Conservation (phyloP, 768 basidiomycete genomes). For the Mycena filopes region DNA sequence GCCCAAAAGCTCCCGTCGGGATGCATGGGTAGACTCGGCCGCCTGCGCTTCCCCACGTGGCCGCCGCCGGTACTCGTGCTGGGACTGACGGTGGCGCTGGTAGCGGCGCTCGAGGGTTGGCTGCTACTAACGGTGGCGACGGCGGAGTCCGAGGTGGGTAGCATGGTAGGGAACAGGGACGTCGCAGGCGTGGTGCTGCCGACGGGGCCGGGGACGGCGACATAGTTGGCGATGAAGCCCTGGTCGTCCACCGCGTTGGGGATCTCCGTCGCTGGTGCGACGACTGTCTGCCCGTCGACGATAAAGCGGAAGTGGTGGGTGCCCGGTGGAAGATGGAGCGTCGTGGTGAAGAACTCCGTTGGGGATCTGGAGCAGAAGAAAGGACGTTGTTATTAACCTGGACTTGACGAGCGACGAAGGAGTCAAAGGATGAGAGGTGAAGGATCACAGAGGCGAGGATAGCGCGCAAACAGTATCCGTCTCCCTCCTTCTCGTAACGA, state of each 20-base stretch:
- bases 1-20: slow-evolving; percentile 35
- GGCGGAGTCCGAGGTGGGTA: slow-evolving; percentile 48
- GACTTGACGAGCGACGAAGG: not conserved
- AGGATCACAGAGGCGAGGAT: not conserved
- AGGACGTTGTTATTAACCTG: slow-evolving; percentile 1
- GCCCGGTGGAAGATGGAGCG: slow-evolving; percentile 78
- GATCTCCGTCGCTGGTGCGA: slow-evolving; percentile 66
- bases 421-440: not conserved
- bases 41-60: not conserved
- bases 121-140: slow-evolving; percentile 32
- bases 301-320: slow-evolving; percentile 96
- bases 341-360: slow-evolving; percentile 37
- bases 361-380: slow-evolving; percentile 15
- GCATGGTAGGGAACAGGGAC: slow-evolving; percentile 24
- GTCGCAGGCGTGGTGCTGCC: slow-evolving; percentile 33
- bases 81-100: slow-evolving; percentile 28
- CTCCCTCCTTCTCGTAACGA: slow-evolving; percentile 11
- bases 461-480: slow-evolving; percentile 14
- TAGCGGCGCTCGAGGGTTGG: not conserved
- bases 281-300: slow-evolving; percentile 89
- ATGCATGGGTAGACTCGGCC: slow-evolving; percentile 26
- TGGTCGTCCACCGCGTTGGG: slow-evolving; percentile 94
- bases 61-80: slow-evolving; percentile 12
- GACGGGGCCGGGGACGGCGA: slow-evolving; percentile 66
- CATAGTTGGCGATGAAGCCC: slow-evolving; percentile 94